These are phyloP conservation scores for Talaromyces sp. DNA, from an alignment of 2,329 filamentous ascomycete species.

Conservation along the genomic window DNA sequence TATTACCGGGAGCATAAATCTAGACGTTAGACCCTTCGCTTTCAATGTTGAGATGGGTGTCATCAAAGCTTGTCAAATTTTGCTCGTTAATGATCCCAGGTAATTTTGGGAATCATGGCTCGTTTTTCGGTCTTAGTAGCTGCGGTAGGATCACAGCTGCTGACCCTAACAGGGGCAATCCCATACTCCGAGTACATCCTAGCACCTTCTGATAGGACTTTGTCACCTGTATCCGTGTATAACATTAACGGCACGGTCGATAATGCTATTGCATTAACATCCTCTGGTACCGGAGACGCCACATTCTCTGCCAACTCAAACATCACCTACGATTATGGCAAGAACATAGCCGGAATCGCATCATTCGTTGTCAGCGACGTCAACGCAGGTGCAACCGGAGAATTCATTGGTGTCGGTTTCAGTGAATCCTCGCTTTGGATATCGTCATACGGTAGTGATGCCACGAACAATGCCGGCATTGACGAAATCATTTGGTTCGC, in stretches of 20 bases:
- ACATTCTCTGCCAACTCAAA: neutral
- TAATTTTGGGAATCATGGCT: neutral
- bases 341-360: neutral
- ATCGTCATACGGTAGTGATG: conserved; percentile 47
- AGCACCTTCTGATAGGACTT: neutral
- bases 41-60: neutral
- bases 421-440: conserved; percentile 50
- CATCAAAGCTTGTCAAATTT: neutral
- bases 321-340: neutral
- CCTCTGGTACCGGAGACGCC: neutral
- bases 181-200: neutral
- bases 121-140: neutral
- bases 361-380: neutral
- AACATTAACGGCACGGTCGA: neutral
- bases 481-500: conserved; percentile 30
- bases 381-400: neutral
- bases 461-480: conserved; percentile 47
- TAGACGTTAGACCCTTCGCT: neutral
- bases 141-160: neutral
- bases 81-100: neutral
- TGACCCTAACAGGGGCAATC: neutral
- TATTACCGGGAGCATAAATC: neutral
- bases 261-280: neutral
- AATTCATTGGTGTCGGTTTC: conserved; percentile 41
- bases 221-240: neutral